Percentiles rank a stretch among this genome's conserved stretches.
Conservation (phyloP, 1,139 yeast genomes). For the Zygotorulaspora mrakii region DNA sequence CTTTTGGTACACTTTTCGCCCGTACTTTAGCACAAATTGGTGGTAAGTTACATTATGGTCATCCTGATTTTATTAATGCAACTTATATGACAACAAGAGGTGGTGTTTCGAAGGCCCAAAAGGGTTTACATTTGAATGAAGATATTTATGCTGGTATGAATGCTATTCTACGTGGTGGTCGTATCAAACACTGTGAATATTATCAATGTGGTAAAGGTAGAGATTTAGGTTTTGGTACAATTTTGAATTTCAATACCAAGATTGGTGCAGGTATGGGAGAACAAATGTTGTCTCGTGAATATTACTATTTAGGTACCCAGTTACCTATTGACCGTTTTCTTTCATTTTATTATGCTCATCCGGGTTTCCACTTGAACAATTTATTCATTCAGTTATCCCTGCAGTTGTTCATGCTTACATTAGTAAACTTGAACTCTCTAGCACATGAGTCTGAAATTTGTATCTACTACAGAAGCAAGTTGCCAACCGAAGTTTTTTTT, state of each 20-base stretch:
- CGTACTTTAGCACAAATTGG: constrained; percentile 98
- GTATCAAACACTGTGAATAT: constrained; percentile 98
- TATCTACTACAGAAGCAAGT: constrained; percentile 75
- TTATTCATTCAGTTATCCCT: constrained; percentile 91
- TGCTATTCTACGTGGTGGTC: constrained; percentile 96
- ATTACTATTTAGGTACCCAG: constrained; percentile 95
- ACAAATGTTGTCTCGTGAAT: constrained; percentile 97
- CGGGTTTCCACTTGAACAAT: constrained; percentile 98
- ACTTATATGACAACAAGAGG: constrained; percentile 97
- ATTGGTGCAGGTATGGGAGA: constrained; percentile 99
- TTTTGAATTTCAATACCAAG: constrained; percentile 96
- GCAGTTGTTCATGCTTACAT: constrained; percentile 86
- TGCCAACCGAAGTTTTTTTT: constrained; percentile 75
- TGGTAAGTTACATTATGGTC: constrained; percentile 98
- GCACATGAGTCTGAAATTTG: constrained; percentile 89
- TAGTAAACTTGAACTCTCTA: constrained; percentile 86
- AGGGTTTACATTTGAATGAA: constrained; percentile 96
- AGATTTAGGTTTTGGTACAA: constrained; percentile 98
- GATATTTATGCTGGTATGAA: constrained; percentile 99
- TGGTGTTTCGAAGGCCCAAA: constrained; percentile 98
- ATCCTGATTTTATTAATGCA: constrained; percentile 96
- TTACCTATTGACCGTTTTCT: constrained; percentile 95
- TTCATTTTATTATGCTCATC: constrained; percentile 97
- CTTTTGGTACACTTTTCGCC: constrained; percentile 96
- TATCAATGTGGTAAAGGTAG: constrained; percentile 99